Evolutionary conservation across 805 yeast genomes (phyloP), one percentile per base, ranked within the genome.

Genomic region (Suhomyces tanzawaensis): DNA sequence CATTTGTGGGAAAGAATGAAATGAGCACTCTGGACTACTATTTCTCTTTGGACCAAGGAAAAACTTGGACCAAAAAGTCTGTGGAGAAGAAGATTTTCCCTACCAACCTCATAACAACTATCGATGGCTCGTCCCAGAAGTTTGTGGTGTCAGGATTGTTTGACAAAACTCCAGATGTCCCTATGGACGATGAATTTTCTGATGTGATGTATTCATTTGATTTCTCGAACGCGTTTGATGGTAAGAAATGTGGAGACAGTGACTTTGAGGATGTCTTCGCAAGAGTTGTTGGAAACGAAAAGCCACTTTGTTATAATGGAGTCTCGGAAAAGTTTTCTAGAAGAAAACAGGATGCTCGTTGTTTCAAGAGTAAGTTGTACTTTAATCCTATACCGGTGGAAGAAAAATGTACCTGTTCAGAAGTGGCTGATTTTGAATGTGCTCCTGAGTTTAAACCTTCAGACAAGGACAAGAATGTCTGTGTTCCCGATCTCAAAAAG

Each of bases 11-110:
- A 4, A 26, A 49, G 23, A 51, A 55, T 13, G 53, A 69, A 4
- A 55, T 51, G 4, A 50, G 55, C 0, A 67, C 59, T 5, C 59
- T 62, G 9, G 54, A 58, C n/a, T 45, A 69, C 25, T 53, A 49
- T 25, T 87, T 71, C 50, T 81, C 95, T 0, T 53, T 81, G 11
- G 90, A 87, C 55, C 88, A 84, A 53, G 96, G 96, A 30, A 55
- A 66, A 23, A 58, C 81, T 3, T 87, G 93, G 90, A 42, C 54
- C 4, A 67, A 66, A 26, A 62, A 66, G 22, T 65, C 71, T n/a
- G 54, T 86, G 4, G 80, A 74, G 7, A 36, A 46, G 7, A 43
- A 67, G 1, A 50, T 79, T 11, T 47, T 51, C 25, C 79, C 82
- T 0, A 39, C 58, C 3, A 51, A 60, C 4, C 39, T 82, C 6